These are phyloP conservation scores for Lentinula lateritia DNA, from an alignment of 768 basidiomycete genomes.

Conservation along the genomic window DNA sequence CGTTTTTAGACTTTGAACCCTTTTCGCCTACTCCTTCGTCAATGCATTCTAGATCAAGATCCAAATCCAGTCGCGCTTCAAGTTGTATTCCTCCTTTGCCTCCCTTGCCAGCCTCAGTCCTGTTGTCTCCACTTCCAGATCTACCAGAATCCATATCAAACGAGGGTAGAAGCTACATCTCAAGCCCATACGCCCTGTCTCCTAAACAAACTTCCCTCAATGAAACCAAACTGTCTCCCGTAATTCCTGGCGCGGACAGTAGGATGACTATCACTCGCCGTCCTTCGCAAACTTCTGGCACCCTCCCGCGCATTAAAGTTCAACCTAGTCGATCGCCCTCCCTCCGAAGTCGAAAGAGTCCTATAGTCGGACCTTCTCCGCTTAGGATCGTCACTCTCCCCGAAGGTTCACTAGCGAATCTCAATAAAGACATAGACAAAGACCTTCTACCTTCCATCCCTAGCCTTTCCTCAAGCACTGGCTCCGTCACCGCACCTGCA, in stretches of 20 bases:
- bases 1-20: constrained; percentile 2
- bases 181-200: constrained; percentile 23
- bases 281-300: constrained; percentile 9
- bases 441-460: not conserved
- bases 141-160: not conserved
- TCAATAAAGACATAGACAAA: not conserved
- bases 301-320: constrained; percentile 6
- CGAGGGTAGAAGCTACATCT: constrained; percentile 14
- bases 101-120: not conserved
- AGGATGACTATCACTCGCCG: not conserved
- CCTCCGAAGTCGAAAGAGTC: constrained; percentile 27
- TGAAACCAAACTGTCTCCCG: not conserved
- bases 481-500: not conserved
- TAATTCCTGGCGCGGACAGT: constrained; percentile 1
- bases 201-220: not conserved
- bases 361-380: constrained; percentile 39
- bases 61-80: not conserved
- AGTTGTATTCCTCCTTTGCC: constrained; percentile 1
- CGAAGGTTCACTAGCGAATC: constrained; percentile 18
- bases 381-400: constrained; percentile 39
- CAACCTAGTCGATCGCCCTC: constrained; percentile 16
- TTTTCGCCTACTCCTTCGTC: not conserved
- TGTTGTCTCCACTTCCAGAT: constrained; percentile 5
- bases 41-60: not conserved
- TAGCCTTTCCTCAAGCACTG: not conserved